These are phyloP conservation scores for Diatrype stigma DNA, from an alignment of 2,329 filamentous ascomycete genomes.

Conservation along the genomic window DNA sequence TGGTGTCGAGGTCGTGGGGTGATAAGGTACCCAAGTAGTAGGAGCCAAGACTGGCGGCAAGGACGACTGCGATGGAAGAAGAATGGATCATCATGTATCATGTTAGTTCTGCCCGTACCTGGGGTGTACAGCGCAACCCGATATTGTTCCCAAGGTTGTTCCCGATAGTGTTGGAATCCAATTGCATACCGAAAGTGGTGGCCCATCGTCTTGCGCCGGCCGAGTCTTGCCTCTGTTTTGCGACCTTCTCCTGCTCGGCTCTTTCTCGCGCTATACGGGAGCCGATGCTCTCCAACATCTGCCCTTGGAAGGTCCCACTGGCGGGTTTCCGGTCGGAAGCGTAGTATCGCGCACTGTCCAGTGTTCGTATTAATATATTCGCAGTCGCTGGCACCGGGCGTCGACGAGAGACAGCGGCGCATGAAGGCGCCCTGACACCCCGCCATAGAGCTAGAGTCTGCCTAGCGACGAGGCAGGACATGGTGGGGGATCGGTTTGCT, in stretches of 20 bases:
- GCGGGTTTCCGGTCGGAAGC: conserved; percentile 25
- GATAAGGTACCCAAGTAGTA: conserved; percentile 58
- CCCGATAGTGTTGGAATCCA: neutral
- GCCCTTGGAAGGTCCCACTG: conserved; percentile 51
- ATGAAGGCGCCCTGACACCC: conserved; percentile 5
- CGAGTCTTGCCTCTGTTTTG: conserved; percentile 33
- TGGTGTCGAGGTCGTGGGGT: conserved; percentile 44
- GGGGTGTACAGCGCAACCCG: no score
- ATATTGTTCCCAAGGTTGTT: no score
- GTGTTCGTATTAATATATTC: conserved; percentile 10
- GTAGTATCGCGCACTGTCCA: conserved; percentile 17
- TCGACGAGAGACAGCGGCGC: conserved; percentile 5
- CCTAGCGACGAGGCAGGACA: conserved; percentile 21
- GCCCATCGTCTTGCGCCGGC: conserved; percentile 43
- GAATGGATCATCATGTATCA: neutral
- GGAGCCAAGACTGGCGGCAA: conserved; percentile 46
- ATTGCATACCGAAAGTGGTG: conserved; percentile 48
- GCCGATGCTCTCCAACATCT: conserved; percentile 56
- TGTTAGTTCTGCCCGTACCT: no score
- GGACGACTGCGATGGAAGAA: conserved; percentile 38
- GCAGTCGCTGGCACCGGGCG: no score
- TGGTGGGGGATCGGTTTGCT: conserved; percentile 4
- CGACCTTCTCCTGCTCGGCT: conserved; percentile 49
- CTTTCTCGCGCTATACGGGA: conserved; percentile 51
- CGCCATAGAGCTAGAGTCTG: conserved; percentile 17